Evolutionary conservation across 2,329 filamentous ascomycete genomes (phyloP).

Genomic region (Podosphaera fusca): DNA sequence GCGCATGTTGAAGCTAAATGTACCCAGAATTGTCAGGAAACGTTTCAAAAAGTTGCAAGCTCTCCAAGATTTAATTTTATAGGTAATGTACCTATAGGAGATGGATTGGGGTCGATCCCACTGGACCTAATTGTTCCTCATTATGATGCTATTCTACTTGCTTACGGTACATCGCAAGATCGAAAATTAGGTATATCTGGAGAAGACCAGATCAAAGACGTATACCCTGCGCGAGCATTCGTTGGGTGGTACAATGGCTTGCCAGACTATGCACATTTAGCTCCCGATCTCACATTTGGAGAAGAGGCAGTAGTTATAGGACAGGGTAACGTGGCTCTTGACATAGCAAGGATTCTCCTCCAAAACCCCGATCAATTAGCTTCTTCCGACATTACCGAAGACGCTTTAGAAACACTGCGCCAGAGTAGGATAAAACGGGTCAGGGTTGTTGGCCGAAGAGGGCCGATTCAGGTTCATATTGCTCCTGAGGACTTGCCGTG

Average conservation of each 20-base stretch:
- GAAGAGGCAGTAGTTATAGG: slow-evolving; percentile 77
- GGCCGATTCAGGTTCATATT: slow-evolving; percentile 55
- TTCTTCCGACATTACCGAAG: slow-evolving; percentile 72
- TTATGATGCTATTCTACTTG: slow-evolving; percentile 80
- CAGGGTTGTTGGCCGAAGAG: slow-evolving; percentile 68
- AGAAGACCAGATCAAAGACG: slow-evolving; percentile 45
- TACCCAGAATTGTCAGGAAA: slow-evolving; percentile 72
- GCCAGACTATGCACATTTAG: slow-evolving; percentile 51
- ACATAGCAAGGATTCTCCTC: slow-evolving; percentile 74
- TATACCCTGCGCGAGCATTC: slow-evolving; percentile 77
- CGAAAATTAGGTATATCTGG: slow-evolving; percentile 56
- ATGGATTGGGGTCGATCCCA: slow-evolving; percentile 28
- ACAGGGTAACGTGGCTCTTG: slow-evolving; percentile 87
- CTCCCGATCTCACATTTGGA: slow-evolving; percentile 49
- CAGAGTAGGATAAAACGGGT: slow-evolving; percentile 57
- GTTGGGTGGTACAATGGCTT: slow-evolving; percentile 98
- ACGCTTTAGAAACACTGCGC: slow-evolving; percentile 51
- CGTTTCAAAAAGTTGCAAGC: slow-evolving; percentile 68
- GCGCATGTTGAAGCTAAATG: slow-evolving; percentile 4
- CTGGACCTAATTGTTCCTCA: slow-evolving; percentile 48
- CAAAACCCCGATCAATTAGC: slow-evolving; percentile 48
- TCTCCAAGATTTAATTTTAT: slow-evolving; percentile 73
- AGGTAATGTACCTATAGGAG: slow-evolving; percentile 68
- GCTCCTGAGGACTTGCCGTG: no score
- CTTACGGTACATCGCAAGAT: slow-evolving; percentile 79